Evolutionary conservation across 1,139 yeast genomes (phyloP).

Genomic region (Nakaseomyces kungkrabaensis): DNA sequence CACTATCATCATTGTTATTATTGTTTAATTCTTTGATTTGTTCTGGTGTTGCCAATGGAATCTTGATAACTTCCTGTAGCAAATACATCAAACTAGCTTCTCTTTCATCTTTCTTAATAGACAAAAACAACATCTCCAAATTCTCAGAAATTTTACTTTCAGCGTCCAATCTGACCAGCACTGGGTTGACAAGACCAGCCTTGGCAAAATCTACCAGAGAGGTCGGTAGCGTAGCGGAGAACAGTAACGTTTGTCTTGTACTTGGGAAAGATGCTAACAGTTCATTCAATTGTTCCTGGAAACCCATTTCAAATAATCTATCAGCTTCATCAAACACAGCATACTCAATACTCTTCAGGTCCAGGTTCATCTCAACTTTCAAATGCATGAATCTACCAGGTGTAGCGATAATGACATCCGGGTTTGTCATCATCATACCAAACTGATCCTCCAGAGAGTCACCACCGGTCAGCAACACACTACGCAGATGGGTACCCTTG

Average conservation of each 20-base stretch:
- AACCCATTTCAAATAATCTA: constrained; percentile 93
- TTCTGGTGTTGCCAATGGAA: constrained; percentile 70
- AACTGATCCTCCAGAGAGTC: constrained; percentile 95
- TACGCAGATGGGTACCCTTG: constrained; percentile 71
- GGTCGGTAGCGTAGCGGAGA: constrained; percentile 91
- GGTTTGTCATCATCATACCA: constrained; percentile 82
- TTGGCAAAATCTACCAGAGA: constrained; percentile 92
- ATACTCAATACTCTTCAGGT: constrained; percentile 72
- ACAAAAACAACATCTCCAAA: constrained; percentile 78
- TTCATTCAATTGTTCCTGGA: constrained; percentile 88
- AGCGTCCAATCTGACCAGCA: constrained; percentile 82
- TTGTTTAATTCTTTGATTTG: constrained; percentile 45
- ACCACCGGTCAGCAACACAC: constrained; percentile 86
- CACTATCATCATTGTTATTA: constrained; percentile 40
- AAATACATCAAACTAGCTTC: constrained; percentile 76
- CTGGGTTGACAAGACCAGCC: constrained; percentile 89
- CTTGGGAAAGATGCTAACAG: constrained; percentile 75
- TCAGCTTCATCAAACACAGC: constrained; percentile 98
- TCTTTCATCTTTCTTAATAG: constrained; percentile 74
- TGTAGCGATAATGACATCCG: constrained; percentile 91
- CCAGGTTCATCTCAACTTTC: constrained; percentile 89
- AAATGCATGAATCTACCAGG: constrained; percentile 96
- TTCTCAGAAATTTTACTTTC: constrained; percentile 85
- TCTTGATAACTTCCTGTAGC: constrained; percentile 72
- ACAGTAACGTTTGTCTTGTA: constrained; percentile 74